Percentiles rank a stretch among this genome's conserved stretches.
Evolutionary conservation across 108 stramenopile genomes (phyloP).

Genomic region (Cyclotella kingstonii): DNA sequence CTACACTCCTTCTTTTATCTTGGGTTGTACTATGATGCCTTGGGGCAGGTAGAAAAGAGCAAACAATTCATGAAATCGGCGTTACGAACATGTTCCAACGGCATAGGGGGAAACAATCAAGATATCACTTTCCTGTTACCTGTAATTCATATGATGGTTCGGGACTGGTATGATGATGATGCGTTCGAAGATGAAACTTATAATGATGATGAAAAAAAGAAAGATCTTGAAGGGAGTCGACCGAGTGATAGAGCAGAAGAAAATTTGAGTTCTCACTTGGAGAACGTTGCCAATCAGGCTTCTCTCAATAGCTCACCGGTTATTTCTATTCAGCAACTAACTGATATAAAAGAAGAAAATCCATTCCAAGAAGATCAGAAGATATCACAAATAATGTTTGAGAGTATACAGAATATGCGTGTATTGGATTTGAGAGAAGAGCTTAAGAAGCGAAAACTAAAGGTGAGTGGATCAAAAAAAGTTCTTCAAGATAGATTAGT

Average conservation of each 20-base stretch:
- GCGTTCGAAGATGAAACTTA: constrained; percentile 28
- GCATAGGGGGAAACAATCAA: constrained; percentile 55
- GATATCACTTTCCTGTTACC: constrained; percentile 73
- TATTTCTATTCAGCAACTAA: constrained; percentile 1
- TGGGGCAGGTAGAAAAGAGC: constrained; percentile 57
- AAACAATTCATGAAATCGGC: constrained; percentile 84
- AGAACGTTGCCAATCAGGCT: not conserved
- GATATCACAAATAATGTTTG: constrained; percentile 43
- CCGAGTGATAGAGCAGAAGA: not conserved
- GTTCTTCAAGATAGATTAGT: constrained; percentile 59
- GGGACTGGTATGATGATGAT: constrained; percentile 86
- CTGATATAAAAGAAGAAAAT: not conserved
- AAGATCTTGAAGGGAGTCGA: not conserved
- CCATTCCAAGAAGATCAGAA: constrained; percentile 29
- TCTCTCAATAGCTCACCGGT: no score
- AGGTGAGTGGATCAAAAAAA: constrained; percentile 57
- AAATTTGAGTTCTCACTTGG: not conserved
- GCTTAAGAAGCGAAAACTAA: constrained; percentile 52
- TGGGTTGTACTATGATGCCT: constrained; percentile 75
- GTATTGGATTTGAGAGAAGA: constrained; percentile 52
- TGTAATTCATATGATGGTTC: constrained; percentile 71
- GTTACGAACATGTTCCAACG: constrained; percentile 42
- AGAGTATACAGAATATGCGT: constrained; percentile 54
- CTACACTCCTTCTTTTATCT: constrained; percentile 75
- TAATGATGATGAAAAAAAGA: constrained; percentile 9